Base-by-base conservation (phyloP, 805 yeast species). In the Cyberlindnera veronae region DNA sequence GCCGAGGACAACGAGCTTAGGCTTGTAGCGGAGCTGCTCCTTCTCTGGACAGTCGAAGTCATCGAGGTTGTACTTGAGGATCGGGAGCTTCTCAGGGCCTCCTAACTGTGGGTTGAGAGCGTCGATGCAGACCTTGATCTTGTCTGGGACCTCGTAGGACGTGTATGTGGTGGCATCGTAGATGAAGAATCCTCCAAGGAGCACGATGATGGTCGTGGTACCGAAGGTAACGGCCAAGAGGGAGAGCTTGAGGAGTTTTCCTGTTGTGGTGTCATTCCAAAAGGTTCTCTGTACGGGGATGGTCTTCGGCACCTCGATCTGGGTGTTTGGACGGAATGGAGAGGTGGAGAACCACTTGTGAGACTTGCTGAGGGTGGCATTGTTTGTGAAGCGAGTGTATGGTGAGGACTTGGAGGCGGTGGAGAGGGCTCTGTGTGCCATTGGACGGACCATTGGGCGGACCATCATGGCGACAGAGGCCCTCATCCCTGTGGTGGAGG, bases 21-120 rank as follows among this genome's bases (percentile, higher is more conserved):
- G 83, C 55, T 71, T 77, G 45, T 63, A 70, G 43, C 69, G 65
- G 9, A 65, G 44, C n/a, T 60, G 50, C 41, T 69, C 71, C 48
- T 72, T 74, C n/a, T 60, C 69, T 16, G 64, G 68, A 20, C 64
- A 59, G 53, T 81, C 87, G 44, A 67, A 72, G 29, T 76, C 74
- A 51, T 81, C 88, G 39, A 81, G 60, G 44, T 72, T 74, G 26
- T 72, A 67, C 28, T 69, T 69, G 46, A 79, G 64, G 21, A 81
- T 74, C 1, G 86, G 87, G 43, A 82, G 62, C 50, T 82, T 78
- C 54, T 81, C 84, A 17, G 88, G 87, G 3, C 89, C 89, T 6
- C 88, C 88, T 7, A 54, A 55, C 29, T 67, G 64, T 22, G 87
- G 85, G 29, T 68, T 53, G 35, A 80, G 54, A 2, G 85, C 83